Evolutionary conservation across 768 basidiomycete species (phyloP).

Genomic region (Lactarius hatsudake): DNA sequence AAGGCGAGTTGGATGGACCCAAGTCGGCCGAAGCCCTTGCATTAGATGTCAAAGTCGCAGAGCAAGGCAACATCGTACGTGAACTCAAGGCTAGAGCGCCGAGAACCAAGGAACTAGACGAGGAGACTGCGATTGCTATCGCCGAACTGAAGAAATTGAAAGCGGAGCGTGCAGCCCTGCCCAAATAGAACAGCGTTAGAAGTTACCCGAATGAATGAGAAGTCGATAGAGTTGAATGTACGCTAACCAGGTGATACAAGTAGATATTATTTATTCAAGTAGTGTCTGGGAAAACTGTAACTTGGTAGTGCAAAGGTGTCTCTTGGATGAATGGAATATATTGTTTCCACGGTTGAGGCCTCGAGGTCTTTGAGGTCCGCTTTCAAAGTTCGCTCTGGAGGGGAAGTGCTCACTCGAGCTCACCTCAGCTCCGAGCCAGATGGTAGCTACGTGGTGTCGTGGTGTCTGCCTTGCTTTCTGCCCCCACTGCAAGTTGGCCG

Average conservation of each 20-base stretch:
- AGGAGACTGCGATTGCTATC: constrained; percentile 58
- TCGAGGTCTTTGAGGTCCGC: neutral
- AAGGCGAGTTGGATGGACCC: constrained; percentile 48
- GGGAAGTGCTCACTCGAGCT: neutral
- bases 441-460: neutral
- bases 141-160: constrained; percentile 66
- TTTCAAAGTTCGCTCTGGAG: neutral
- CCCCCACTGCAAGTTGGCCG: neutral
- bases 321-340: constrained; percentile 5
- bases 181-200: constrained; percentile 15
- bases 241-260: neutral
- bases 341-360: neutral
- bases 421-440: neutral
- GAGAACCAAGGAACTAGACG: constrained; percentile 60
- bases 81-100: constrained; percentile 62
- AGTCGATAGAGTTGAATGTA: constrained; percentile 13
- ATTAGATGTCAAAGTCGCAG: constrained; percentile 69
- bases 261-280: neutral
- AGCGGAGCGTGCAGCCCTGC: constrained; percentile 44
- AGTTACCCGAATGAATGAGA: neutral
- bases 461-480: neutral
- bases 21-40: constrained; percentile 72
- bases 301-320: neutral
- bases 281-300: neutral
- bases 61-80: constrained; percentile 74